phyloP scores from a whole-genome alignment of 139 green algal species.

The Edaphochlamys debaryana region DNA sequence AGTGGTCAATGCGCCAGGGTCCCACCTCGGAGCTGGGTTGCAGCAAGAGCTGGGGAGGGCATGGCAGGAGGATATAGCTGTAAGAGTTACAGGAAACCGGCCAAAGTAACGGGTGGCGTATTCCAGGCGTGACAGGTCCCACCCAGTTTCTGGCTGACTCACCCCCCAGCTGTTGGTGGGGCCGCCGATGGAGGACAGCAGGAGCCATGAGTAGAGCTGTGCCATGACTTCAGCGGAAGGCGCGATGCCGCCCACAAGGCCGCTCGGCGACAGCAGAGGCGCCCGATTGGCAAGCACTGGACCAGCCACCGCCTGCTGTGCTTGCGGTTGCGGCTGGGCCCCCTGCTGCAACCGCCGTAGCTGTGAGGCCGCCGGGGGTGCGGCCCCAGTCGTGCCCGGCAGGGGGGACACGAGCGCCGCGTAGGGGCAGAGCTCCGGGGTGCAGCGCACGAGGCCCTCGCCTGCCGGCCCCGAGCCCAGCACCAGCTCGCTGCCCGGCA shows the following conservation, averaged over 20 bases:
- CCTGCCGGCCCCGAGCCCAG: neutral
- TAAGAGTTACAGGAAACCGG: too few relatives aligned
- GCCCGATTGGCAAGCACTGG: neutral
- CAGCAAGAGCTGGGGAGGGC: neutral
- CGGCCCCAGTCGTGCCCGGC: too few relatives aligned
- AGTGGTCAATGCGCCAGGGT: neutral
- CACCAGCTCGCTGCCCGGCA: constrained; percentile 8
- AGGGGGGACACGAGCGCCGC: too few relatives aligned
- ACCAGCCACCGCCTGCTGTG: too few relatives aligned
- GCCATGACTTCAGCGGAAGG: neutral
- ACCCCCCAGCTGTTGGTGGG: neutral
- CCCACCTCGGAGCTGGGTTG: neutral
- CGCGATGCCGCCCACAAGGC: neutral
- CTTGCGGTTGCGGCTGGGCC: too few relatives aligned
- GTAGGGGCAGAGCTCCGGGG: neutral
- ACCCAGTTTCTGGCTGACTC: too few relatives aligned
- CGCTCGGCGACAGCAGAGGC: neutral
- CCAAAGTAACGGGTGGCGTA: too few relatives aligned
- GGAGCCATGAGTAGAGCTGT: neutral
- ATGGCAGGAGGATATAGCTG: too few relatives aligned
- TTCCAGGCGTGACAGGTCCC: too few relatives aligned
- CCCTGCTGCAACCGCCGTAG: too few relatives aligned
- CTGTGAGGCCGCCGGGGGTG: too few relatives aligned
- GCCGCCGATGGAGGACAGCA: neutral
- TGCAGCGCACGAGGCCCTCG: neutral